Conservation (phyloP, 2,329 filamentous ascomycete species). For the Aquanectria penicillioides region DNA sequence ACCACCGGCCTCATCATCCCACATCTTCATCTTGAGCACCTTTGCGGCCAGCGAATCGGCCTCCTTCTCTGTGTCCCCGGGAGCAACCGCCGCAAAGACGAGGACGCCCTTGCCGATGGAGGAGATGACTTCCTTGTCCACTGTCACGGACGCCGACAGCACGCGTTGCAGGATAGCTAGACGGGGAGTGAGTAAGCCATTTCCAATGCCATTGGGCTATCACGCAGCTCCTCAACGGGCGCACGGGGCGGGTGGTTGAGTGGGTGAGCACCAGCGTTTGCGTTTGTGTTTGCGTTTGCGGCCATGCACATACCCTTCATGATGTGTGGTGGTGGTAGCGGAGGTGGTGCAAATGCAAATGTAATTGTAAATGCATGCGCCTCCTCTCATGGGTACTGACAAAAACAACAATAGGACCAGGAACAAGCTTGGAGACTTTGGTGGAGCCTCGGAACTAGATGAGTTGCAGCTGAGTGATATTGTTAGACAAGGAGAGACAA, state of each 20-base stretch:
- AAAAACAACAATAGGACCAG: not conserved
- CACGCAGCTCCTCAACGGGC: not conserved
- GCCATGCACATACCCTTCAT: conserved; percentile 38
- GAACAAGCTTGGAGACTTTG: conserved; percentile 2
- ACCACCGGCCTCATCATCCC: conserved; percentile 81
- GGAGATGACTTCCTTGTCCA: conserved; percentile 89
- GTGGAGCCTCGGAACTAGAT: conserved; percentile 2
- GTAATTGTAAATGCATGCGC: not conserved
- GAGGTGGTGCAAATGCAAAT: not conserved
- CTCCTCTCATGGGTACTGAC: too few species aligned
- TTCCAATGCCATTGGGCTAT: conserved; percentile 11
- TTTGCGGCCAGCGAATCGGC: conserved; percentile 85
- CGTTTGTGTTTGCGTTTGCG: conserved; percentile 4
- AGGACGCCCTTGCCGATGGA: conserved; percentile 90
- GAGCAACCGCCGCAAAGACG: conserved; percentile 90
- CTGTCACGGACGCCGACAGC: conserved; percentile 93
- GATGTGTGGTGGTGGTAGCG: not conserved
- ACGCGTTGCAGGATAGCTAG: conserved; percentile 92
- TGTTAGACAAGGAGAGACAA: not conserved
- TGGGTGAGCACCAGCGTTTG: too few species aligned
- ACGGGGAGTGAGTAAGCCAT: conserved; percentile 19
- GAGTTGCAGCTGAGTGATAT: not conserved
- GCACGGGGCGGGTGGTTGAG: not conserved
- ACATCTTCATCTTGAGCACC: conserved; percentile 88
- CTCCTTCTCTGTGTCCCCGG: conserved; percentile 90